Base-by-base conservation (phyloP, 441 rosid species). In the Macaranga tanarius region DNA sequence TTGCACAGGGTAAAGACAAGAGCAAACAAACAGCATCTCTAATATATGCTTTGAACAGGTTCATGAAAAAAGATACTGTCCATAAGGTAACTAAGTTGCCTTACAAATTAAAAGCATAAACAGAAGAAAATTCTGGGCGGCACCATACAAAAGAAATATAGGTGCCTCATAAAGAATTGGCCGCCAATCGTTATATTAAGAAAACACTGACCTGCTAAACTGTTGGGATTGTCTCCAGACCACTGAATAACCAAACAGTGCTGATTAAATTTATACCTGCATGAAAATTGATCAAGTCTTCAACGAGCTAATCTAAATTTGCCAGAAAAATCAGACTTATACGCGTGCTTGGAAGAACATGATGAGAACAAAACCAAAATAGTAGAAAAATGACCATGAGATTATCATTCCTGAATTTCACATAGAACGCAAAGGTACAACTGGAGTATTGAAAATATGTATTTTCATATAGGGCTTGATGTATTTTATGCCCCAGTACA, bases 211-310 rank as follows among this genome's bases (percentile, higher is more conserved):
- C 98, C 97, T 78, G 99, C 99, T 78, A 94, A 87, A 80, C 99
- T 94, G 85, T 90, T 92, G 55, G 99, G 99, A 72, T 94, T 94
- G 84, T 94, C 99, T 84, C 97, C 99, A 50, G 97, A 92, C 92
- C 99, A 92, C 79, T 94, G 97, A 78, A 92, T 81, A 50, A 87
- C 92, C 84, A 86, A 73, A 76, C 99, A 94, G 58, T 86, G 77
- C 79, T 88, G 81, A 48, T 75, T 75, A 79, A 94, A 94, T 70
- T 87, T 82, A 62, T 65, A 92, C 86, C 99, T 94, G 83, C 75
- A 83, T 40, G 45, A n/a, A 68, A 17, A 54, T 74, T 25, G 16
- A 74, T 28, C 5, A 51, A 71, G n/a, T 50, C n/a, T 25, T 9
- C 60, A 48, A 56, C 59, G 9, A 19, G 50, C 75, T 44, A 76